These are phyloP conservation scores for Candida adriatica DNA, from an alignment of 805 yeast species.

Conservation along the genomic window DNA sequence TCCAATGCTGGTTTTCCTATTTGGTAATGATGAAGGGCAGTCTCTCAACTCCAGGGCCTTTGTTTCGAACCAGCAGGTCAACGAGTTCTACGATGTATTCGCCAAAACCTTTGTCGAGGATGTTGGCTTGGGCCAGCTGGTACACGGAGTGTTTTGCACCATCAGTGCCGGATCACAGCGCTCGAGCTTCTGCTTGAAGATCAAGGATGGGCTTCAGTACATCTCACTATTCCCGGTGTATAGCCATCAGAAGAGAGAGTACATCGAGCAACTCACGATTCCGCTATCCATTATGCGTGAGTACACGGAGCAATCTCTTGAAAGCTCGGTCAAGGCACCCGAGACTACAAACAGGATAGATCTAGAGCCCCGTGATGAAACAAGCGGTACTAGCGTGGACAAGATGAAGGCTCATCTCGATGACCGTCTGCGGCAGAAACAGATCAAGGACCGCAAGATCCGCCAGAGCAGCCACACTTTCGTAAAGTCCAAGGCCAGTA, in stretches of 20 bases:
- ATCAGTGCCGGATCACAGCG: conserved; percentile 17
- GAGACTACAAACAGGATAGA: conserved; percentile 2
- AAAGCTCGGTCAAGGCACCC: conserved; percentile 1
- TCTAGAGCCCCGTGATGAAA: conserved; percentile 1
- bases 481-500: conserved; percentile 9
- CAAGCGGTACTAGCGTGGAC: conserved; percentile 8
- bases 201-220: conserved; percentile 26
- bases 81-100: conserved; percentile 33
- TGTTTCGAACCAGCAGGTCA: conserved; percentile 6
- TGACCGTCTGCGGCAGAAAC: conserved; percentile 15
- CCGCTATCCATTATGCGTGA: conserved; percentile 10
- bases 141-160: conserved; percentile 39
- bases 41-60: conserved; percentile 6
- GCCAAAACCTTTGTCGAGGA: conserved; percentile 34
- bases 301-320: not conserved
- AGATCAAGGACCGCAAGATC: conserved; percentile 11
- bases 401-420: conserved; percentile 12
- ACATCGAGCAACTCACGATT: conserved; percentile 8
- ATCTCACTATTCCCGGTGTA: conserved; percentile 27
- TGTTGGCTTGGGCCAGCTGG: conserved; percentile 26
- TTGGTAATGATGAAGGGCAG: conserved; percentile 18
- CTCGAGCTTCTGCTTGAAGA: conserved; percentile 33
- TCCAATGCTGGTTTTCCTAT: conserved; percentile 34
- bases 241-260: conserved; percentile 1
- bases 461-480: conserved; percentile 4